phyloP scores from a whole-genome alignment of 2,329 filamentous ascomycete species.

The Aspergillus sp. region DNA sequence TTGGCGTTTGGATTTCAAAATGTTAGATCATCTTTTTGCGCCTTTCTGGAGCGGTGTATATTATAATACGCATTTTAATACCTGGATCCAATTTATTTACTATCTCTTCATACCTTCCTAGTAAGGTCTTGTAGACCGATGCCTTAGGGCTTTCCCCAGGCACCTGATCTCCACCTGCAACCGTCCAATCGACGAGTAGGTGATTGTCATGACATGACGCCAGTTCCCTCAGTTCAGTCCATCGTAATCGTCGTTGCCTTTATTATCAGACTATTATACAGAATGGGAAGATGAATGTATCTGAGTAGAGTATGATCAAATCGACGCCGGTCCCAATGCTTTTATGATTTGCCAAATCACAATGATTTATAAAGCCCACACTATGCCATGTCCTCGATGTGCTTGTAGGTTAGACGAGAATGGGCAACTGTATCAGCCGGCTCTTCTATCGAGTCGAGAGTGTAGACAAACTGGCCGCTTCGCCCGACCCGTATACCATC shows the following conservation, averaged over 20 bases:
- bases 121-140: not conserved
- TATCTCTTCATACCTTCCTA: not conserved
- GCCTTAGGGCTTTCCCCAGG: not conserved
- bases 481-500: no score
- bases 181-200: not conserved
- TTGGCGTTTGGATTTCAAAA: conserved; percentile 11
- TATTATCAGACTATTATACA: not conserved
- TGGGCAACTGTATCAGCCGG: no score
- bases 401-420: no score
- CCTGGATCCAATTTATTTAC: not conserved
- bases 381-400: no score
- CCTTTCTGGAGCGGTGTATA: not conserved
- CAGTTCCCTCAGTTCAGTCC: not conserved
- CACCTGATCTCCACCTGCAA: not conserved
- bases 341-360: not conserved
- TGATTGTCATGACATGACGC: not conserved
- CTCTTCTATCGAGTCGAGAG: no score
- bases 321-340: not conserved
- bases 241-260: not conserved
- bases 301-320: not conserved
- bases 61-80: not conserved
- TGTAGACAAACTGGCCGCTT: not conserved
- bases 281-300: not conserved
- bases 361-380: no score
- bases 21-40: not conserved